Conservation (phyloP, 2,329 filamentous ascomycete genomes). For the Paraphaeosphaeria minitans region DNA sequence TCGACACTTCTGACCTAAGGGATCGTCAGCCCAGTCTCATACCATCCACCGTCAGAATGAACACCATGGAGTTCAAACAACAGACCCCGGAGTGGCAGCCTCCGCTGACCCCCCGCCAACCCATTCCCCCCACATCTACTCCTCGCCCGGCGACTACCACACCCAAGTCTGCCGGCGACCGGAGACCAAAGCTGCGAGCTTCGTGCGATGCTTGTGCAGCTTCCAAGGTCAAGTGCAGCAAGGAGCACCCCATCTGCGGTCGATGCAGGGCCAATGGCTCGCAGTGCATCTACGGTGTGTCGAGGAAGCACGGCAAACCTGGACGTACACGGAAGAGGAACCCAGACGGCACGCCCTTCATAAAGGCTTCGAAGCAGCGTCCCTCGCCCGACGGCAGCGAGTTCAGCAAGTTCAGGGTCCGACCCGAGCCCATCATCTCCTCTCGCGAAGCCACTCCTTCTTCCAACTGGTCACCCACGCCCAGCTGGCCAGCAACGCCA, state of each 20-base stretch:
- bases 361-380: constrained; percentile 36
- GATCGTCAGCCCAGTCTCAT: constrained; percentile 10
- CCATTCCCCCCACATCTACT: constrained; percentile 14
- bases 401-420: constrained; percentile 34
- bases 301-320: constrained; percentile 44
- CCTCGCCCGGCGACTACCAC: constrained; percentile 25
- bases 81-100: constrained; percentile 31
- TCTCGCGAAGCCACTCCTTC: constrained; percentile 24
- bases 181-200: constrained; percentile 40
- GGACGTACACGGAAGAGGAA: constrained; percentile 40
- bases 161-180: constrained; percentile 25
- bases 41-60: constrained; percentile 6
- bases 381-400: constrained; percentile 37
- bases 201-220: constrained; percentile 46
- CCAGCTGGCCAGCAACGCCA: constrained; percentile 31
- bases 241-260: constrained; percentile 41
- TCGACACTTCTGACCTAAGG: constrained; percentile 9
- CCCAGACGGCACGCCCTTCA: constrained; percentile 37
- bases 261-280: constrained; percentile 37
- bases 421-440: constrained; percentile 28
- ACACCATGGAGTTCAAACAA: constrained; percentile 31
- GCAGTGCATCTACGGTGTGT: constrained; percentile 41
- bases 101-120: constrained; percentile 18
- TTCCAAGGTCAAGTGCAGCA: constrained; percentile 47
- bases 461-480: constrained; percentile 31